phyloP scores from a whole-genome alignment of 1,284 basidiomycete genomes.

The Cutaneotrichosporon mucoides region DNA sequence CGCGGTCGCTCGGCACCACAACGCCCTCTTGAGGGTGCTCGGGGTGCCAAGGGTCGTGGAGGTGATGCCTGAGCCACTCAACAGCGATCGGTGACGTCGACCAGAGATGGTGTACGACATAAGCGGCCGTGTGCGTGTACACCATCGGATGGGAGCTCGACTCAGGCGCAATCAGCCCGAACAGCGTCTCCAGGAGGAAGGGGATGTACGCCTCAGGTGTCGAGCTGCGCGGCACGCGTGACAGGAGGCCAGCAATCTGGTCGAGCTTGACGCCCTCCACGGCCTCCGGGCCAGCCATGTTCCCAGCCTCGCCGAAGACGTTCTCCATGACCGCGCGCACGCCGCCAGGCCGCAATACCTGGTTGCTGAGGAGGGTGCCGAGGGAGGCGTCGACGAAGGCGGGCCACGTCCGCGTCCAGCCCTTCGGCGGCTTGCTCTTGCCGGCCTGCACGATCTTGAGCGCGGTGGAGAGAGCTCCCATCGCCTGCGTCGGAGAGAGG shows the following conservation, averaged over 20 bases:
- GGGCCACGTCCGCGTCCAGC: conserved; percentile 35
- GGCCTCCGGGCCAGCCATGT: conserved; percentile 20
- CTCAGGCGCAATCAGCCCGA: conserved; percentile 24
- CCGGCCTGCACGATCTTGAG: conserved; percentile 20
- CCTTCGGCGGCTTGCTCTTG: conserved; percentile 13
- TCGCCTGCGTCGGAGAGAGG: conserved; percentile 29
- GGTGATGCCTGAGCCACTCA: conserved; percentile 53
- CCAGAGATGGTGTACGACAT: conserved; percentile 30
- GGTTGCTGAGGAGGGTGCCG: conserved; percentile 28
- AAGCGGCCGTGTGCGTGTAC: conserved; percentile 34
- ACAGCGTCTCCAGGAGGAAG: conserved; percentile 24
- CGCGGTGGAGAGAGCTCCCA: conserved; percentile 28
- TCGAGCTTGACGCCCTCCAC: conserved; percentile 37
- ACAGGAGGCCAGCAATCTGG: conserved; percentile 35
- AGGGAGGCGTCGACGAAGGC: conserved; percentile 30
- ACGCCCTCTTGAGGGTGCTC: conserved; percentile 6
- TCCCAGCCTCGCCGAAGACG: conserved; percentile 34
- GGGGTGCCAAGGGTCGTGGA: conserved; percentile 31
- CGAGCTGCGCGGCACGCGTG: conserved; percentile 26
- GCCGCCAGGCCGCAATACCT: conserved; percentile 33
- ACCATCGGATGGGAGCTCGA: conserved; percentile 18
- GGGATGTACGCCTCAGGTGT: conserved; percentile 29
- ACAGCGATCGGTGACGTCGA: conserved; percentile 17
- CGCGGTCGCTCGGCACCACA: neutral
- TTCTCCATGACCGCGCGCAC: conserved; percentile 40